phyloP scores from a whole-genome alignment of 202 grass and related monocot genomes.

The Schoenoplectus triqueter region DNA sequence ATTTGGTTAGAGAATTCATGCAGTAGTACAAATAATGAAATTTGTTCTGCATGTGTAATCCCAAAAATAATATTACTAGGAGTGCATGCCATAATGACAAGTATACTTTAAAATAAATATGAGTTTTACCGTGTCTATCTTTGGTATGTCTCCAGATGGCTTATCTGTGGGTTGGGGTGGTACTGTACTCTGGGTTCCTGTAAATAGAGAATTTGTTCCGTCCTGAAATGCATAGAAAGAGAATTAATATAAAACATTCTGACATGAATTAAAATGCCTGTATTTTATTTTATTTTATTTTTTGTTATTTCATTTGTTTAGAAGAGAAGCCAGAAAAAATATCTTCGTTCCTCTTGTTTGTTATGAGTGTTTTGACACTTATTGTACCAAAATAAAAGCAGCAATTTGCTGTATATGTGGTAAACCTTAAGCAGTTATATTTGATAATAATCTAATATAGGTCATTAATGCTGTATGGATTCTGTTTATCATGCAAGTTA shows the following conservation, averaged over 20 bases:
- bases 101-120: background rate
- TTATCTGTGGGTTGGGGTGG: slow-evolving; percentile 16
- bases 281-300: too few relatives aligned
- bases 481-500: background rate
- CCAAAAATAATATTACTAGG: background rate
- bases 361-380: too few relatives aligned
- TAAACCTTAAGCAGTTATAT: background rate
- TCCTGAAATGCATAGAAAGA: slow-evolving; percentile 24
- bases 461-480: background rate
- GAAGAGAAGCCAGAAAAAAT: background rate
- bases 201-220: slow-evolving; percentile 27
- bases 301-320: background rate
- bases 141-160: background rate
- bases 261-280: background rate
- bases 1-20: background rate
- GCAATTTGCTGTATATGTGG: background rate
- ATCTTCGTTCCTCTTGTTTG: too few relatives aligned
- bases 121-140: slow-evolving; percentile 4
- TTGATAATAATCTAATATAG: background rate
- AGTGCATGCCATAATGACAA: background rate
- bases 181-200: slow-evolving; percentile 13
- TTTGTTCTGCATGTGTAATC: background rate
- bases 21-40: background rate
- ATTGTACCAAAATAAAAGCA: background rate
- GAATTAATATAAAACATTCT: background rate